phyloP scores from a whole-genome alignment of 345 rosid genomes.

The Crucihimalaya himalaica region DNA sequence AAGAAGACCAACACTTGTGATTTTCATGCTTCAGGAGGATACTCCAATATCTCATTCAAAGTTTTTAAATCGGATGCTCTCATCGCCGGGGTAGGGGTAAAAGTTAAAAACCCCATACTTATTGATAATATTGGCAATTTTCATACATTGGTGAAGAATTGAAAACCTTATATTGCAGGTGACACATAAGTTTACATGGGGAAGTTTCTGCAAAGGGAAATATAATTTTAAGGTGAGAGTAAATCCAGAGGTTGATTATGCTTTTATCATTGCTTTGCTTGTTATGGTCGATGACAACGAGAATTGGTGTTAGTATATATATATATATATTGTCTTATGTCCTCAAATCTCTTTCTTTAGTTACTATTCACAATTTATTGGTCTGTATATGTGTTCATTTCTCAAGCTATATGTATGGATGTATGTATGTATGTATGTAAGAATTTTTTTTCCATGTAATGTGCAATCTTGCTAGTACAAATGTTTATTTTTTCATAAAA shows the following conservation, averaged over 20 bases:
- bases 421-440: background rate
- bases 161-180: constrained; percentile 43
- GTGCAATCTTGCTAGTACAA: background rate
- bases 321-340: background rate
- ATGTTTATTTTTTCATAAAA: background rate
- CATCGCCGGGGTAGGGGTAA: constrained; percentile 69
- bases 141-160: constrained; percentile 4
- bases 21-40: constrained; percentile 55
- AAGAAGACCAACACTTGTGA: constrained; percentile 41
- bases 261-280: constrained; percentile 64
- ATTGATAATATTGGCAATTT: background rate
- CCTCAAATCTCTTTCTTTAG: constrained; percentile 8
- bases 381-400: background rate
- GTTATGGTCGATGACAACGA: constrained; percentile 66
- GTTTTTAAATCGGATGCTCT: constrained; percentile 51
- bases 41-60: constrained; percentile 61
- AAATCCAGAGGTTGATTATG: constrained; percentile 78
- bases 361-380: background rate
- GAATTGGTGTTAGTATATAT: constrained; percentile 20
- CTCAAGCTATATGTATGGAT: background rate
- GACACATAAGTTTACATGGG: constrained; percentile 58
- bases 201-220: constrained; percentile 66
- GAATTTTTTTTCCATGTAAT: background rate
- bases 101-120: constrained; percentile 8
- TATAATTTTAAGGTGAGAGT: constrained; percentile 59